phyloP scores from a whole-genome alignment of 2,329 filamentous ascomycete genomes.

The Aspergillus pseudoviridinutans region DNA sequence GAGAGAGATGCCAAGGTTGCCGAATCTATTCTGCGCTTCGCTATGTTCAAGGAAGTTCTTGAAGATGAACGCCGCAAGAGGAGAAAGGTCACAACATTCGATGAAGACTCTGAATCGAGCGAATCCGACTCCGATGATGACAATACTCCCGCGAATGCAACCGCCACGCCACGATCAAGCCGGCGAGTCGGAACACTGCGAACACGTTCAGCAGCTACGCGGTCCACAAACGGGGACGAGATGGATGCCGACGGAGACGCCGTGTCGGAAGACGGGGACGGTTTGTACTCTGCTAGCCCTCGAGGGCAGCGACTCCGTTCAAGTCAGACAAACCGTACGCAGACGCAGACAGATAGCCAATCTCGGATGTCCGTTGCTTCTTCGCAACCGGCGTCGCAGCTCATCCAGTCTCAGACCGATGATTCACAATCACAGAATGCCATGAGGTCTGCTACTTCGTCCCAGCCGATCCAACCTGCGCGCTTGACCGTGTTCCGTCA shows the following conservation, averaged over 20 bases:
- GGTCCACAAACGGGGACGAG: constrained; percentile 41
- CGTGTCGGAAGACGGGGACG: constrained; percentile 49
- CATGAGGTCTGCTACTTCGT: constrained; percentile 39
- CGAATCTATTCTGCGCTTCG: constrained; percentile 86
- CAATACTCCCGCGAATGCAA: constrained; percentile 19
- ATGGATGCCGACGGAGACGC: constrained; percentile 49
- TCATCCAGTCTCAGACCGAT: constrained; percentile 52
- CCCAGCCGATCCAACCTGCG: constrained; percentile 43
- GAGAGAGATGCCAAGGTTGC: constrained; percentile 84
- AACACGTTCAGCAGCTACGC: constrained; percentile 32
- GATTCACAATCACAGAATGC: constrained; percentile 46
- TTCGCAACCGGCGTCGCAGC: constrained; percentile 72
- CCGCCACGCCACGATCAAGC: constrained; percentile 31
- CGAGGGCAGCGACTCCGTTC: constrained; percentile 38
- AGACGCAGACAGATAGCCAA: constrained; percentile 38
- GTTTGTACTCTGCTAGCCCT: constrained; percentile 52
- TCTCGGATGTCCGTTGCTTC: constrained; percentile 70
- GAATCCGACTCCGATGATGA: constrained; percentile 37
- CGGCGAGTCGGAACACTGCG: constrained; percentile 30
- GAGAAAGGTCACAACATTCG: constrained; percentile 67
- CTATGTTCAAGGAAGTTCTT: constrained; percentile 93
- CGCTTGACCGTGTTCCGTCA: constrained; percentile 73
- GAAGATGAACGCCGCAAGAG: constrained; percentile 75
- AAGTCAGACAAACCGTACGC: constrained; percentile 37
- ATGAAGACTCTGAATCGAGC: constrained; percentile 52